Conservation (phyloP, 2,329 filamentous ascomycete species). For the Cadophora malorum region DNA sequence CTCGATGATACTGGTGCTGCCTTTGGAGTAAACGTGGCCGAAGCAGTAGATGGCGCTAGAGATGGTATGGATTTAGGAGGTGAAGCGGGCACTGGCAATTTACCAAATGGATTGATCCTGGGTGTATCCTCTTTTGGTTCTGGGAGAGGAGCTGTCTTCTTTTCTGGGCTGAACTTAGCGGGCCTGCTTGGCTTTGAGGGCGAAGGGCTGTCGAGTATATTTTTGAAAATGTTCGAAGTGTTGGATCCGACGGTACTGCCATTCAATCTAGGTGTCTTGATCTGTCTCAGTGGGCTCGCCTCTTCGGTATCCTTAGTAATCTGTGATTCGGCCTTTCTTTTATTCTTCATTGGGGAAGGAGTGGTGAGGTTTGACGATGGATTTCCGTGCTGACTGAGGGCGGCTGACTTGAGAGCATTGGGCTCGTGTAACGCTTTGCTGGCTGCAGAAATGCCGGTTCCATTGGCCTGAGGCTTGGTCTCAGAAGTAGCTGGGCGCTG, state of each 20-base stretch:
- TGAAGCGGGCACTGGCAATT: constrained; percentile 34
- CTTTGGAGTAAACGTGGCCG: constrained; percentile 19
- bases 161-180: constrained; percentile 32
- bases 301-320: constrained; percentile 41
- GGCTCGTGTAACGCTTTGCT: background rate
- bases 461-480: background rate
- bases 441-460: background rate
- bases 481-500: constrained; percentile 2
- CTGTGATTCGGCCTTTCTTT: constrained; percentile 44
- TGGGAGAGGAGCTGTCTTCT: constrained; percentile 31
- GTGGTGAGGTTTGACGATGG: constrained; percentile 22
- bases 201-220: constrained; percentile 40
- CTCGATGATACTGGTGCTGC: constrained; percentile 2
- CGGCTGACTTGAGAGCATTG: background rate
- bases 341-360: constrained; percentile 35
- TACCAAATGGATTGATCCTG: constrained; percentile 41
- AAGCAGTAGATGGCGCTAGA: constrained; percentile 19
- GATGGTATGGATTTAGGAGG: constrained; percentile 23
- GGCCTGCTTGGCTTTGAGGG: constrained; percentile 27
- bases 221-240: constrained; percentile 44
- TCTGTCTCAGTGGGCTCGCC: constrained; percentile 33
- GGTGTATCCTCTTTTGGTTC: constrained; percentile 33
- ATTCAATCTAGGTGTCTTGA: constrained; percentile 34
- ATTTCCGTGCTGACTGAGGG: background rate
- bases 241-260: constrained; percentile 38